Percentiles rank a stretch among this genome's conserved stretches.
Conservation (phyloP, 441 rosid genomes). For the Aquilaria agallochum region DNA sequence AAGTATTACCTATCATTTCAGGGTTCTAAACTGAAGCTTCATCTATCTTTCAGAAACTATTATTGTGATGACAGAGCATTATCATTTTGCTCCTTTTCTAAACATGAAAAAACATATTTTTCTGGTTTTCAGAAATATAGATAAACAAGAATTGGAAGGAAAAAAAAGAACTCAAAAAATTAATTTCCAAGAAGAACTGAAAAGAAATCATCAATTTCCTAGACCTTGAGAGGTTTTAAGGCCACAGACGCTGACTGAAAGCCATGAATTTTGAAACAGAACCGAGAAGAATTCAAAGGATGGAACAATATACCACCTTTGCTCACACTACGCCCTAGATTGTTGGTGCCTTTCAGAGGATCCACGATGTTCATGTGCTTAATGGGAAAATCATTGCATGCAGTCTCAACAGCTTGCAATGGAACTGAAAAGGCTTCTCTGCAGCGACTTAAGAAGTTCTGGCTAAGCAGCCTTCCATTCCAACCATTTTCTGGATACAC, state of each 20-base stretch:
- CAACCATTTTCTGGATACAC: constrained; percentile 34
- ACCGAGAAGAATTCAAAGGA: background rate
- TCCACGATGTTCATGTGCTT: constrained; percentile 82
- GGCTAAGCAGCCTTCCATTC: constrained; percentile 46
- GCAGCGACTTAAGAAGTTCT: constrained; percentile 50
- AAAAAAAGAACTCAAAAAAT: no score
- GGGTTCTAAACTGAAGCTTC: no score
- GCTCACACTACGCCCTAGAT: constrained; percentile 91
- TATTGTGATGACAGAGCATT: no score
- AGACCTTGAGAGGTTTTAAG: constrained; percentile 3
- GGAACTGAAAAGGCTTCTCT: constrained; percentile 43
- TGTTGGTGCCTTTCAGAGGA: constrained; percentile 83
- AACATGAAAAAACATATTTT: no score
- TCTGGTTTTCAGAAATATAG: no score
- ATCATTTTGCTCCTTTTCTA: no score
- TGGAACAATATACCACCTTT: constrained; percentile 41
- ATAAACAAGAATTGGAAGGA: no score
- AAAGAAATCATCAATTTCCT: background rate
- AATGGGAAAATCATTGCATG: constrained; percentile 37
- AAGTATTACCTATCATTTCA: no score
- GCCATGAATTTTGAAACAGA: constrained; percentile 3
- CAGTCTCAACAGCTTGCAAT: constrained; percentile 30
- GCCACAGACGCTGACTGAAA: background rate
- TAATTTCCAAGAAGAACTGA: background rate
- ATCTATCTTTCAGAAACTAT: no score